Evolutionary conservation across 768 basidiomycete genomes (phyloP).

Genomic region (Trametes cinnabarina): DNA sequence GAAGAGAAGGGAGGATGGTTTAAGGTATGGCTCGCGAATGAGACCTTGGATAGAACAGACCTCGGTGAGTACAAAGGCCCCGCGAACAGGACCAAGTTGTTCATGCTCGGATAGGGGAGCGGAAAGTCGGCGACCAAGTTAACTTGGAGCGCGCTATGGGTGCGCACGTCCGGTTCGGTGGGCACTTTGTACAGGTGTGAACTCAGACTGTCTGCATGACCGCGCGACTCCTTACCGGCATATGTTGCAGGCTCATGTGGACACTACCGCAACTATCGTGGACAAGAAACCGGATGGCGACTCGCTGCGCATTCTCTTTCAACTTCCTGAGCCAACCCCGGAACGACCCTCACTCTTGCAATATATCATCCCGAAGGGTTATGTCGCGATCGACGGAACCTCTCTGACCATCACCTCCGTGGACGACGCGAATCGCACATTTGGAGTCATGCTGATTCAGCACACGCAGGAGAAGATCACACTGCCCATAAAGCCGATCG

Average conservation of each 20-base stretch:
- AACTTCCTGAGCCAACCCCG: constrained; percentile 59
- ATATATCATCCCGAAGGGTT: constrained; percentile 92
- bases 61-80: constrained; percentile 54
- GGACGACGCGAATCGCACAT: constrained; percentile 55
- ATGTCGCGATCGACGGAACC: constrained; percentile 90
- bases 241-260: constrained; percentile 79
- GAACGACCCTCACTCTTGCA: constrained; percentile 63
- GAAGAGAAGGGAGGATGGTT: constrained; percentile 72
- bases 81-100: neutral
- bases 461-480: constrained; percentile 91
- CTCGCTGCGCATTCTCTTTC: constrained; percentile 82
- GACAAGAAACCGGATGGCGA: constrained; percentile 74
- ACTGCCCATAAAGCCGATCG: constrained; percentile 68
- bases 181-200: constrained; percentile 93
- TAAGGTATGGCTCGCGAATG: constrained; percentile 93
- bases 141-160: constrained; percentile 97
- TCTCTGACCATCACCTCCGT: constrained; percentile 90
- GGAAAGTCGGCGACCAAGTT: constrained; percentile 73
- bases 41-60: constrained; percentile 89
- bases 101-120: constrained; percentile 56
- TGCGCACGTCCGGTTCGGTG: constrained; percentile 87
- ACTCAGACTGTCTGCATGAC: neutral
- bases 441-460: constrained; percentile 92
- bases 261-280: constrained; percentile 78
- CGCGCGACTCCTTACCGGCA: neutral